These are phyloP conservation scores for Fusarium mexicanum DNA, from an alignment of 2,329 filamentous ascomycete genomes.

Conservation along the genomic window DNA sequence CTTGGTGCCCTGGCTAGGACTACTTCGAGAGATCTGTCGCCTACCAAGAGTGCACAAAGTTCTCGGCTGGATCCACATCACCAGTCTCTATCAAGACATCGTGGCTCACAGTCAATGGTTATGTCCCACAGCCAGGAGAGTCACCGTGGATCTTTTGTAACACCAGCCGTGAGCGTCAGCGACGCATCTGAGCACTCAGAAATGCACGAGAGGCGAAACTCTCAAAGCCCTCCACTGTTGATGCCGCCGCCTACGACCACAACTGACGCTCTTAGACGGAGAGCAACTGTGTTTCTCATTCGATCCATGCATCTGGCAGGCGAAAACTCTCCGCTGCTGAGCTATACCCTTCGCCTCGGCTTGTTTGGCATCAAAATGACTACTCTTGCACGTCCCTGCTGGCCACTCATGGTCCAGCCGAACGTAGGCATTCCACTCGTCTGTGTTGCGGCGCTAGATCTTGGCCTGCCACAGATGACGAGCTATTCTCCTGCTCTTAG, in stretches of 20 bases:
- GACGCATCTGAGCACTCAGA: constrained; percentile 26
- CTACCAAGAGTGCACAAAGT: constrained; percentile 10
- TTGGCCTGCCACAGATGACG: constrained; percentile 53
- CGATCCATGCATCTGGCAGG: constrained; percentile 36
- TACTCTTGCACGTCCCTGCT: constrained; percentile 73
- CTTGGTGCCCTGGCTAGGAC: constrained; percentile 29
- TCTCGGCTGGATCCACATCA: constrained; percentile 21
- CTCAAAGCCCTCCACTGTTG: constrained; percentile 55
- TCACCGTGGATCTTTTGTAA: constrained; percentile 35
- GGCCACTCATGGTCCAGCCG: constrained; percentile 73
- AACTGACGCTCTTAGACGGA: constrained; percentile 47
- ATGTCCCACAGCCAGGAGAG: constrained; percentile 55
- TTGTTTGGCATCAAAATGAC: constrained; percentile 76
- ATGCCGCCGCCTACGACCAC: constrained; percentile 59
- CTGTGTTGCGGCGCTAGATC: constrained; percentile 73
- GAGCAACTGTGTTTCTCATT: constrained; percentile 50
- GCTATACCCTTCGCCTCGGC: constrained; percentile 59
- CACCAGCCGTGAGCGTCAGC: constrained; percentile 20
- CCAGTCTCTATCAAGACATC: constrained; percentile 29
- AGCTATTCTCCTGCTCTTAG: constrained; percentile 13
- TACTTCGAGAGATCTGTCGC: constrained; percentile 32
- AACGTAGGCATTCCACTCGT: constrained; percentile 75
- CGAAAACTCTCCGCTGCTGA: constrained; percentile 44
- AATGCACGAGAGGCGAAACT: constrained; percentile 18
- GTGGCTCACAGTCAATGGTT: constrained; percentile 48